Evolutionary conservation across 352 stramenopile genomes (phyloP).

Genomic region (Pythium phragmitis): DNA sequence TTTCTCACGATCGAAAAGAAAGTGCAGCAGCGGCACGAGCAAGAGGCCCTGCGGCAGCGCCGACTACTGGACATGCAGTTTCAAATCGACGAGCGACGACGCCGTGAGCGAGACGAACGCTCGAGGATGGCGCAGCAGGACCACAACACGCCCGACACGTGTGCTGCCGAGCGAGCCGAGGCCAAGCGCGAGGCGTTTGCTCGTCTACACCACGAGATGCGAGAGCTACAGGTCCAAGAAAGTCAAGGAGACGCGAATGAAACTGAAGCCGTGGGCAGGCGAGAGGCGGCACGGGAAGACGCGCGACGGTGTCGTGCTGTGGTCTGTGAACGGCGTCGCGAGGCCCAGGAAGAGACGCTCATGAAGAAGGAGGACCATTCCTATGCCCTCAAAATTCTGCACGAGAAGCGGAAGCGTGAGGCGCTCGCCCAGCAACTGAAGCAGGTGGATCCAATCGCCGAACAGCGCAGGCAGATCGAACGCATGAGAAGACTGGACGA

Average conservation of each 20-base stretch:
- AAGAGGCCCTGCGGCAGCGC: slow-evolving; percentile 41
- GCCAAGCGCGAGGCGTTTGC: slow-evolving; percentile 26
- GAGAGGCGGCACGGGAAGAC: slow-evolving; percentile 27
- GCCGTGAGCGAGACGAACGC: slow-evolving; percentile 40
- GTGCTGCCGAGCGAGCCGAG: slow-evolving; percentile 25
- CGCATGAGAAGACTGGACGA: slow-evolving; percentile 41
- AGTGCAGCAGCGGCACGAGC: slow-evolving; percentile 32
- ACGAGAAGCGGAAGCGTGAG: slow-evolving; percentile 31
- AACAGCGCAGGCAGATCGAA: slow-evolving; percentile 48
- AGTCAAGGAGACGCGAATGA: slow-evolving; percentile 7
- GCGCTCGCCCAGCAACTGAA: slow-evolving; percentile 18
- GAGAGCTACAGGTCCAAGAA: slow-evolving; percentile 27
- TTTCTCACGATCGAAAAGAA: slow-evolving; percentile 54
- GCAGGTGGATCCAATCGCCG: slow-evolving; percentile 34
- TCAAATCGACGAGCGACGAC: slow-evolving; percentile 37
- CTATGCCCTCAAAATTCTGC: slow-evolving; percentile 48
- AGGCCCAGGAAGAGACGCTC: slow-evolving; percentile 34
- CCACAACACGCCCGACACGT: slow-evolving; percentile 28
- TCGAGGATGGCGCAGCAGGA: slow-evolving; percentile 45
- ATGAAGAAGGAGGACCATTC: slow-evolving; percentile 61
- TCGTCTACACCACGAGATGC: slow-evolving; percentile 34
- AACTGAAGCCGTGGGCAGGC: slow-evolving; percentile 14
- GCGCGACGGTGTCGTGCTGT: slow-evolving; percentile 33
- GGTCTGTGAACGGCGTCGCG: slow-evolving; percentile 25
- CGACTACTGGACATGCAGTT: slow-evolving; percentile 48